Evolutionary conservation across 768 basidiomycete genomes (phyloP).

Genomic region (Peribolospora baueri): DNA sequence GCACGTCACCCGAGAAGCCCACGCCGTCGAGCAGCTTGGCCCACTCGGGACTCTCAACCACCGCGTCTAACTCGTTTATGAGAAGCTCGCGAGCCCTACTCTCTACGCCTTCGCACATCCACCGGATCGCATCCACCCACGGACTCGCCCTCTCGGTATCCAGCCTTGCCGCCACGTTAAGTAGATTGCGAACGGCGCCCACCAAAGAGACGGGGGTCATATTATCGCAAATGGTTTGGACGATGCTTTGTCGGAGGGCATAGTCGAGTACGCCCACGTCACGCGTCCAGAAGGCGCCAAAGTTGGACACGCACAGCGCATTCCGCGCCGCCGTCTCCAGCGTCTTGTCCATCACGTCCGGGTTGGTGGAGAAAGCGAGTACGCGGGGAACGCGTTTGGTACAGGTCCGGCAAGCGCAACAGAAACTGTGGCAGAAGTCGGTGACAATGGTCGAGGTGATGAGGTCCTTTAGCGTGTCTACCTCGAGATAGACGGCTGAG

Average conservation of each 20-base stretch:
- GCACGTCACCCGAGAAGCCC: constrained; percentile 42
- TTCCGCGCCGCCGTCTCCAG: constrained; percentile 43
- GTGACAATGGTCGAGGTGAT: constrained; percentile 57
- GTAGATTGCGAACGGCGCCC: constrained; percentile 29
- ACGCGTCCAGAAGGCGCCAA: constrained; percentile 65
- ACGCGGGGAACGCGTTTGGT: constrained; percentile 54
- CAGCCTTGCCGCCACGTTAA: constrained; percentile 29
- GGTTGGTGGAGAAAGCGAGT: constrained; percentile 49
- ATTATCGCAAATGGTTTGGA: constrained; percentile 47
- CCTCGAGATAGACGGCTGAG: constrained; percentile 51
- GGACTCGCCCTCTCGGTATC: constrained; percentile 16
- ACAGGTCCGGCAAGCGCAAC: constrained; percentile 58
- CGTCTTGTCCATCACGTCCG: constrained; percentile 49
- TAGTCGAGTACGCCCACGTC: constrained; percentile 51
- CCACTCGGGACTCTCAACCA: constrained; percentile 49
- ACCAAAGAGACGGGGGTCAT: constrained; percentile 46
- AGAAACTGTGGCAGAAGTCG: constrained; percentile 76
- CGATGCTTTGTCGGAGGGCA: constrained; percentile 38
- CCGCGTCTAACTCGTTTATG: constrained; percentile 39
- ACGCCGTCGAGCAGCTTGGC: constrained; percentile 46
- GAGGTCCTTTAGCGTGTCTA: constrained; percentile 50
- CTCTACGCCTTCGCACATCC: constrained; percentile 42
- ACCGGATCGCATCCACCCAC: constrained; percentile 42
- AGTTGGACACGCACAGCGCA: constrained; percentile 53
- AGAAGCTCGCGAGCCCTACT: constrained; percentile 22